These are phyloP conservation scores for Prunus salicina DNA, from an alignment of 306 rosid genomes.

Conservation along the genomic window DNA sequence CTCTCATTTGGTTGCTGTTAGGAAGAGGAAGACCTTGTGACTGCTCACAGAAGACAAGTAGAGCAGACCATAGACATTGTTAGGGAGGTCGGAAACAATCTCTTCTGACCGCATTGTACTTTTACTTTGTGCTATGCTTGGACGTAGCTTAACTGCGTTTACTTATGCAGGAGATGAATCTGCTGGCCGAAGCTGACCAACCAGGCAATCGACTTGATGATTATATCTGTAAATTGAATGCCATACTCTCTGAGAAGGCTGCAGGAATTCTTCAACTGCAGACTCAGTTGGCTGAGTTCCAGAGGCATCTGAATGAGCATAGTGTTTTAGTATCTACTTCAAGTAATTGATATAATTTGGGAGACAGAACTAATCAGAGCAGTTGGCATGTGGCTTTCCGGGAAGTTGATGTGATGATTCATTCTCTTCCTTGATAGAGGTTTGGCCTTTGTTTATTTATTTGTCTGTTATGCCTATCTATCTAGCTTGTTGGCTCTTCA, in stretches of 20 bases:
- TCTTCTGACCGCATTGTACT: neutral
- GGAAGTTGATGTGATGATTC: neutral
- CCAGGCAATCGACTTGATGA: constrained; percentile 83
- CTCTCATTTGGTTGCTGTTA: constrained; percentile 25
- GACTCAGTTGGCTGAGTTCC: constrained; percentile 77
- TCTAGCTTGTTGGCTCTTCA: neutral
- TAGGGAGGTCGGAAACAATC: constrained; percentile 55
- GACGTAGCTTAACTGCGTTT: constrained; percentile 13
- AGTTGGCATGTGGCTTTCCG: neutral
- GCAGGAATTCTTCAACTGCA: constrained; percentile 74
- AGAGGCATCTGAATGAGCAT: constrained; percentile 68
- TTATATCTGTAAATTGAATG: constrained; percentile 65
- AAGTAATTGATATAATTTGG: constrained; percentile 34
- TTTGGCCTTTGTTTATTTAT: neutral
- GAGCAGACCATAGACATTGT: constrained; percentile 89
- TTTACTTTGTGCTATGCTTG: constrained; percentile 3
- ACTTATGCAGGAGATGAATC: constrained; percentile 78
- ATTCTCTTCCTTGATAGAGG: neutral
- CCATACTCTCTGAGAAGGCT: constrained; percentile 81
- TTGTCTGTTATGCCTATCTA: neutral
- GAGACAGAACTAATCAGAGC: constrained; percentile 24
- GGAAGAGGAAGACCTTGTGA: constrained; percentile 93
- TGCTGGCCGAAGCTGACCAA: constrained; percentile 73
- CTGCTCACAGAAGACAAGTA: constrained; percentile 80
- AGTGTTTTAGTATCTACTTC: constrained; percentile 56